Base-by-base conservation (phyloP, 2,329 filamentous ascomycete genomes). In the Leptographium procerum region DNA sequence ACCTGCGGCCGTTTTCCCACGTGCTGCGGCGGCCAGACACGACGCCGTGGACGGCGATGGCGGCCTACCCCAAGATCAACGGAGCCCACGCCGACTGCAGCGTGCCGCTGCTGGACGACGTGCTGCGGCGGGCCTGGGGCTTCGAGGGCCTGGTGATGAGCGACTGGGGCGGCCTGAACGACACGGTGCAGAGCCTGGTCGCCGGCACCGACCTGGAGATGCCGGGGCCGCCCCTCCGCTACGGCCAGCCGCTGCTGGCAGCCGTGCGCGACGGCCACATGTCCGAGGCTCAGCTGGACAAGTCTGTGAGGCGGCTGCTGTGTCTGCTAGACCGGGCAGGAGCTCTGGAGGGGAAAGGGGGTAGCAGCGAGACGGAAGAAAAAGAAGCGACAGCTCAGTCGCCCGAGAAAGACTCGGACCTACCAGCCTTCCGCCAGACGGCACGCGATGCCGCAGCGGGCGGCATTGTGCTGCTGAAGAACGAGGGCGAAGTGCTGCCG, bases 401-500 rank as follows among this genome's bases (percentile, higher is more conserved):
- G n/a, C n/a, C n/a, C n/a, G 45, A 56, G 19, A 29, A 45, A 1
- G 58, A 61, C 59, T 60, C 62, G 0, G 63, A 61, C 31, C 58
- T 58, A 24, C 61, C 60, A 8, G 60, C 60, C 52, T 61, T 63
- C 14, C 60, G 61, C 1, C 61, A 63, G 40, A 54, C 62, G 1
- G 61, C 64, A 6, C 57, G 63, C 45, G 58, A 61, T 28, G 63
- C 65, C 5, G 66, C 64, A 3, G 53, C 57, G 1, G 65, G 65
- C 31, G 66, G 62, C 36, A 65, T 64, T 6, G 63, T 65, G 1
- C 56, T 65, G 1, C 57, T 65, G 9, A 63, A 85, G 69, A 86
- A 86, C 62, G 75, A 82, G 45, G 73, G 73, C 33, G 69, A 70
- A 29, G 68, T 80, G 4, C 70, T 86, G 2, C 83, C 83, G 1